A percentile compares a stretch with the other conserved stretches of the same genome.
phyloP scores from a whole-genome alignment of 2,329 filamentous ascomycete species.

The Cercospora brassicicola region DNA sequence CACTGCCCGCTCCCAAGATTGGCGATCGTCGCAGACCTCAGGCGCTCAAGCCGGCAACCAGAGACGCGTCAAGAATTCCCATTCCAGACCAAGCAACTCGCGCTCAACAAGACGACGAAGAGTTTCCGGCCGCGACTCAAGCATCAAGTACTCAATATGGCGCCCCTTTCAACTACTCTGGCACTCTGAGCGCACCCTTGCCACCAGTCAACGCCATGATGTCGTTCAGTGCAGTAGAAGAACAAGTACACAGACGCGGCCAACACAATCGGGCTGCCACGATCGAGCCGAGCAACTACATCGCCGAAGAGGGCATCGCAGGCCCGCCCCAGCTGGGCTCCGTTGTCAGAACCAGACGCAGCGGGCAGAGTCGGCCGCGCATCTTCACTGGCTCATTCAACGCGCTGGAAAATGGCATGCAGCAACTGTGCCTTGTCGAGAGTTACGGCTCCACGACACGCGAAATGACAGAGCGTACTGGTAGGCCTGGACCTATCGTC shows the following conservation, averaged over 20 bases:
- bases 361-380: conserved; percentile 23
- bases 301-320: not conserved
- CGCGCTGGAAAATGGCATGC: conserved; percentile 27
- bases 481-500: conserved; percentile 2
- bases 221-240: conserved; percentile 29
- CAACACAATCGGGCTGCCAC: conserved; percentile 22
- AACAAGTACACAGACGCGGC: conserved; percentile 20
- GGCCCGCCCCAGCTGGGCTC: conserved; percentile 14
- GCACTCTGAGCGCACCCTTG: not conserved
- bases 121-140: not conserved
- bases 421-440: not conserved
- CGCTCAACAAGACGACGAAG: not conserved
- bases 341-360: conserved; percentile 11
- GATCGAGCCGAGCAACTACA: conserved; percentile 21
- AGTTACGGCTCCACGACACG: not conserved
- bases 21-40: not conserved
- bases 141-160: not conserved
- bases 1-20: not conserved
- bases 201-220: not conserved
- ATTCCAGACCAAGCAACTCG: not conserved
- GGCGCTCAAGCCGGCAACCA: not conserved
- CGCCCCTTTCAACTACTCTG: not conserved
- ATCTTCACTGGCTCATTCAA: conserved; percentile 34
- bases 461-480: not conserved
- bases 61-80: not conserved